These are phyloP conservation scores for Priceomyces haplophilus DNA, from an alignment of 805 yeast genomes.

Conservation along the genomic window DNA sequence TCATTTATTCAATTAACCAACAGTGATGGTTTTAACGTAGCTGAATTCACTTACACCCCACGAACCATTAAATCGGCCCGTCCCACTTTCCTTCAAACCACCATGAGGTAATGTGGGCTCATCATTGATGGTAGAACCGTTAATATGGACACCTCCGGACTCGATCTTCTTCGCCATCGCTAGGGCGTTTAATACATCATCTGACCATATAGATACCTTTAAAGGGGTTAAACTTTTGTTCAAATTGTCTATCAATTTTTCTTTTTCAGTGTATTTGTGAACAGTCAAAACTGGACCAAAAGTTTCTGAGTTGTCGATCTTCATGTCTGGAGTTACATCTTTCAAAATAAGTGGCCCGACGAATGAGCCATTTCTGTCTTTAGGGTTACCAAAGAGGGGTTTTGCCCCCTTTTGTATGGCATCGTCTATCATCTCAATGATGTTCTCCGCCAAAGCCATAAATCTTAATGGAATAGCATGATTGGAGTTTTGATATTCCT, in stretches of 20 bases:
- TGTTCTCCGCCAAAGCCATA: slow-evolving; percentile 16
- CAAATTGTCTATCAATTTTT: slow-evolving; percentile 18
- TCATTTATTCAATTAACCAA: slow-evolving; percentile 8
- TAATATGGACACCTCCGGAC: slow-evolving; percentile 41
- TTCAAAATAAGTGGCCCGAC: slow-evolving; percentile 30
- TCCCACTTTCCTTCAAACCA: slow-evolving; percentile 39
- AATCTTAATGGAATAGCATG: slow-evolving; percentile 29
- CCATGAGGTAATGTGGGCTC: slow-evolving; percentile 44
- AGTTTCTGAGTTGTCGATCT: slow-evolving; percentile 28
- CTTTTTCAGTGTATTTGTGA: slow-evolving; percentile 18
- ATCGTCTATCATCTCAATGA: slow-evolving; percentile 27
- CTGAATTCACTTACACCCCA: slow-evolving; percentile 47
- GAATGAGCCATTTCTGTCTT: slow-evolving; percentile 3
- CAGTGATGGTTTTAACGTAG: slow-evolving; percentile 34
- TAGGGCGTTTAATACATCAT: slow-evolving; percentile 31
- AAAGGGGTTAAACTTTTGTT: slow-evolving; percentile 34
- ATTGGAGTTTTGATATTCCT: slow-evolving; percentile 16
- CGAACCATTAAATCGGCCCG: slow-evolving; percentile 34
- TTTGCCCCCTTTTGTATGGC: slow-evolving; percentile 39
- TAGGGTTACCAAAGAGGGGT: slow-evolving; percentile 20
- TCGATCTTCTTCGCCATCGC: slow-evolving; percentile 32
- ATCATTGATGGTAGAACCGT: slow-evolving; percentile 30
- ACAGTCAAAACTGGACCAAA: slow-evolving; percentile 45
- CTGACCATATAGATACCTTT: slow-evolving; percentile 43
- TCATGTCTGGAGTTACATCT: slow-evolving; percentile 28